Evolutionary conservation across 139 green algal species (phyloP).

Genomic region (Edaphochlamys debaryana): DNA sequence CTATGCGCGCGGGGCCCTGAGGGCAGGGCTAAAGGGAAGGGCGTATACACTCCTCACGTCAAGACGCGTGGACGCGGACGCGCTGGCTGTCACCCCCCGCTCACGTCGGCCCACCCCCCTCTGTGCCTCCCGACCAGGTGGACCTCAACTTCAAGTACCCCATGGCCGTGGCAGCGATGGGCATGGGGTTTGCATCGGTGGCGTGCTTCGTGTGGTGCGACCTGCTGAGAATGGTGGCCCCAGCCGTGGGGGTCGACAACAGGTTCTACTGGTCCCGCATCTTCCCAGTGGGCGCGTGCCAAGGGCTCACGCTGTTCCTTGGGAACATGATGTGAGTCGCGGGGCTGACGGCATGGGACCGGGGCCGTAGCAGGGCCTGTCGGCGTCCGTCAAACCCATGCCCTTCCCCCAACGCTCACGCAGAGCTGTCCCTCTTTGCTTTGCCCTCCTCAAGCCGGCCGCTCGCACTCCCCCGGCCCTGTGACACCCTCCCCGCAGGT

Average conservation of each 20-base stretch:
- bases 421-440: no score
- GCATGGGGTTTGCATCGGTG: slow-evolving; percentile 29
- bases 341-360: no score
- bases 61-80: no score
- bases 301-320: slow-evolving; percentile 34
- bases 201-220: slow-evolving; percentile 39
- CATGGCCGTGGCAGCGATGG: slow-evolving; percentile 43
- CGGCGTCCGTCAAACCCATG: no score
- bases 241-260: not conserved
- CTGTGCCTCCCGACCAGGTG: not conserved
- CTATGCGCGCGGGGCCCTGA: no score
- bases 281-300: slow-evolving; percentile 38
- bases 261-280: slow-evolving; percentile 44
- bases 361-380: no score
- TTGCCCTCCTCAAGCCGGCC: no score
- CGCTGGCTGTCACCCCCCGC: no score
- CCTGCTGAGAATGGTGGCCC: slow-evolving; percentile 15
- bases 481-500: slow-evolving; percentile 1
- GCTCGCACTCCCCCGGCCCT: not conserved
- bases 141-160: slow-evolving; percentile 37
- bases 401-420: no score
- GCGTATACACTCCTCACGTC: no score
- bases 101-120: not conserved
- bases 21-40: no score
- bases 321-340: slow-evolving; percentile 40